Evolutionary conservation across 1,284 basidiomycete species (phyloP).

Genomic region (Hemileia vastatrix): DNA sequence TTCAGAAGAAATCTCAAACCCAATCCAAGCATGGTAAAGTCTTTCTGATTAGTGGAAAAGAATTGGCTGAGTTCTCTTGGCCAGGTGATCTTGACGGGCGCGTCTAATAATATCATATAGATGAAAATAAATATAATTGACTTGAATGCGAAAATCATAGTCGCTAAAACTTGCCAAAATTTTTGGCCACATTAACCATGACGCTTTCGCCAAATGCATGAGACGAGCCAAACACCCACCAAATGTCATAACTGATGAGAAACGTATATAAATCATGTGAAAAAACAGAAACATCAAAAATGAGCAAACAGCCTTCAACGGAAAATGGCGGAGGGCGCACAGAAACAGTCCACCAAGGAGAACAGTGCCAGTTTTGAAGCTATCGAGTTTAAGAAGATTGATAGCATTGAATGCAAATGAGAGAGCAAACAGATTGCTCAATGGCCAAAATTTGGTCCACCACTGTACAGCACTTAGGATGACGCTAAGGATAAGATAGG

Average conservation of each 20-base stretch:
- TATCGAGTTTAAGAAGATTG: constrained; percentile 73
- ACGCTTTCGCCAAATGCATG: constrained; percentile 40
- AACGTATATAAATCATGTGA: background rate
- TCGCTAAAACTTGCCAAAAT: constrained; percentile 56
- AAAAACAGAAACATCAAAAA: too few species aligned
- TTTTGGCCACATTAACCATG: constrained; percentile 62
- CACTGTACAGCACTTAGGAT: constrained; percentile 43
- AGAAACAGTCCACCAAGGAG: constrained; percentile 71
- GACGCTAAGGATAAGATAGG: constrained; percentile 58
- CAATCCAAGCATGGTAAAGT: constrained; percentile 83
- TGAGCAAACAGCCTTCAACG: too few species aligned
- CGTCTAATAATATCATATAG: constrained; percentile 7
- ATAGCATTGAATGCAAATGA: constrained; percentile 77
- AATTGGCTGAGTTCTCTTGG: constrained; percentile 42
- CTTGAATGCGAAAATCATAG: background rate
- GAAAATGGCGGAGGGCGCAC: constrained; percentile 69
- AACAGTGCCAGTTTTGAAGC: constrained; percentile 75
- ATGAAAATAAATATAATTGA: background rate
- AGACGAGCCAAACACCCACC: constrained; percentile 24
- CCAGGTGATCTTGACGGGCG: constrained; percentile 52
- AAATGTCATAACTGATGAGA: constrained; percentile 16
- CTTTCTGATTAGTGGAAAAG: constrained; percentile 40
- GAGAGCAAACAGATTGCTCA: constrained; percentile 71
- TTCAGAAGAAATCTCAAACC: constrained; percentile 13
- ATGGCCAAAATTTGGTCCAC: constrained; percentile 56